phyloP scores from a whole-genome alignment of 2,329 filamentous ascomycete genomes.

The Ascochyta fabae region DNA sequence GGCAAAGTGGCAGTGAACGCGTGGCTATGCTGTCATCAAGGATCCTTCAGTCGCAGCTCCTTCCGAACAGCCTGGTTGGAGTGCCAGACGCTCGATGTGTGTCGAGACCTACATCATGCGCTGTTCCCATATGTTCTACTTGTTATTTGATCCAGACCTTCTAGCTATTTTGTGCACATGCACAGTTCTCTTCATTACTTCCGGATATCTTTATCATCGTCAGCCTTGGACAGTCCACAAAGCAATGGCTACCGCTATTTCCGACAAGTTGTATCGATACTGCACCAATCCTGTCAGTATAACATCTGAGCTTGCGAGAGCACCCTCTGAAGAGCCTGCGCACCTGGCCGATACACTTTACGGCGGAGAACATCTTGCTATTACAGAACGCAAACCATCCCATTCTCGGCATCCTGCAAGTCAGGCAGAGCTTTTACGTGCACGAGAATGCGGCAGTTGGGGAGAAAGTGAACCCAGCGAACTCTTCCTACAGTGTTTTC shows the following conservation, averaged over 20 bases:
- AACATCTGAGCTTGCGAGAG: slow-evolving; percentile 60
- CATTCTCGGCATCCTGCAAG: slow-evolving; percentile 18
- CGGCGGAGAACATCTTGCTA: slow-evolving; percentile 40
- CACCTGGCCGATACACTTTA: slow-evolving; percentile 66
- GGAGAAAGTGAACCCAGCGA: slow-evolving; percentile 67
- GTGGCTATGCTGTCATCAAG: slow-evolving; percentile 17
- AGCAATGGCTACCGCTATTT: slow-evolving; percentile 26
- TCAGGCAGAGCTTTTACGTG: slow-evolving; percentile 59
- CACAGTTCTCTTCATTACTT: background rate
- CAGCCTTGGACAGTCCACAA: background rate
- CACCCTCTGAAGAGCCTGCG: slow-evolving; percentile 60
- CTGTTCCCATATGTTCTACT: background rate
- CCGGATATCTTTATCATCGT: slow-evolving; percentile 1
- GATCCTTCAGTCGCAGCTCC: background rate
- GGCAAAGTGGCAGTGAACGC: slow-evolving; percentile 13
- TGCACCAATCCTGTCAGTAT: slow-evolving; percentile 65
- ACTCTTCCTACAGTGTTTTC: slow-evolving; percentile 72
- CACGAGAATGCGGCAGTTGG: slow-evolving; percentile 70
- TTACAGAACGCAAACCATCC: slow-evolving; percentile 30
- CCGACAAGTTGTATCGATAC: slow-evolving; percentile 58
- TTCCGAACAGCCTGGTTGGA: background rate
- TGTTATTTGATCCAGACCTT: background rate
- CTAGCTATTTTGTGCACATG: background rate
- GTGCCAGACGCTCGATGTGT: background rate
- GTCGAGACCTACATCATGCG: background rate